phyloP scores from a whole-genome alignment of 352 stramenopile species.

The Pythium coloratum region DNA sequence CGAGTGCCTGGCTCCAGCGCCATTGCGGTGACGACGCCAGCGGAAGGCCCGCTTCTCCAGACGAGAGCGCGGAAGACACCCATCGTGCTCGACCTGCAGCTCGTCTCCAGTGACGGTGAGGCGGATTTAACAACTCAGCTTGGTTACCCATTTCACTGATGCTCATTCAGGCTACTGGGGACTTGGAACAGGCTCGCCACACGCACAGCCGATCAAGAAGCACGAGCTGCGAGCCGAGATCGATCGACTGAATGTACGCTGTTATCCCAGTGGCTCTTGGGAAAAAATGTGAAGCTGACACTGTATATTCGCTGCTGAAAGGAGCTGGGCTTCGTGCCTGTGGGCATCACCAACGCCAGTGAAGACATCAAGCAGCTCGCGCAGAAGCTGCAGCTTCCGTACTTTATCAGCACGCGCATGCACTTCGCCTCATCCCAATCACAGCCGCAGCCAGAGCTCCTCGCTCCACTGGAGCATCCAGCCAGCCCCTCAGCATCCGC shows the following conservation, averaged over 20 bases:
- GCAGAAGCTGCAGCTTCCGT: conserved; percentile 59
- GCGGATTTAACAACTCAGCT: neutral
- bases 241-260: conserved; percentile 53
- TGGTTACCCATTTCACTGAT: neutral
- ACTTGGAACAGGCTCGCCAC: conserved; percentile 50
- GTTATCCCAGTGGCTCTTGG: neutral
- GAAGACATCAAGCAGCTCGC: conserved; percentile 81
- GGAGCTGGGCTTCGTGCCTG: conserved; percentile 48
- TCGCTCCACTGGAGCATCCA: neutral
- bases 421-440: conserved; percentile 26
- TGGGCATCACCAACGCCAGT: conserved; percentile 84
- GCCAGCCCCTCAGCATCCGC: neutral
- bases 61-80: conserved; percentile 45
- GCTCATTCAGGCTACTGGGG: neutral
- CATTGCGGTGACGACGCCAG: conserved; percentile 21
- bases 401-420: conserved; percentile 75
- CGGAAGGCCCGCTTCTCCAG: conserved; percentile 44
- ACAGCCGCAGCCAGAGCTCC: conserved; percentile 8
- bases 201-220: conserved; percentile 78
- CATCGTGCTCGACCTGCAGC: conserved; percentile 71
- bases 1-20: conserved; percentile 26
- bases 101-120: conserved; percentile 71
- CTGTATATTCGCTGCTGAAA: neutral
- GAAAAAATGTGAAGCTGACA: neutral
- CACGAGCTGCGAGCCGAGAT: conserved; percentile 70